These are phyloP conservation scores for Magnusiomyces paraingens DNA, from an alignment of 1,139 yeast species.

Conservation along the genomic window DNA sequence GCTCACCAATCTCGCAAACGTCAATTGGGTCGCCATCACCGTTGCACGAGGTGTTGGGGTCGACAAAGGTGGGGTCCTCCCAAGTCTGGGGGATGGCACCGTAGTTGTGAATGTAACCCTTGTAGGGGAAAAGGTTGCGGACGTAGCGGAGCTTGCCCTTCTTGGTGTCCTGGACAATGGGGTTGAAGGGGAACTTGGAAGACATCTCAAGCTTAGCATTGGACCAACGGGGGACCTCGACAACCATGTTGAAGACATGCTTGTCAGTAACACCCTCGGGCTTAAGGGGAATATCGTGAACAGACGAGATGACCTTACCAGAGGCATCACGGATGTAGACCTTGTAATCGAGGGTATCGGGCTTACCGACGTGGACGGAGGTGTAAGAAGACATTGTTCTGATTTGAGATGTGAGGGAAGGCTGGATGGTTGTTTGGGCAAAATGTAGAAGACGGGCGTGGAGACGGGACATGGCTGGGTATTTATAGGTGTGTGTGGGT, in stretches of 20 bases:
- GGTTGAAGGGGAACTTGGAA: slow-evolving; percentile 46
- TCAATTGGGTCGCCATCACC: slow-evolving; percentile 93
- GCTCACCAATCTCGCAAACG: slow-evolving; percentile 81
- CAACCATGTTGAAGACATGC: slow-evolving; percentile 74
- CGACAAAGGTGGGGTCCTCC: slow-evolving; percentile 74
- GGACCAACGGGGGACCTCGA: slow-evolving; percentile 88
- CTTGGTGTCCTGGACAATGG: slow-evolving; percentile 80
- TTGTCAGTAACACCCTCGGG: slow-evolving; percentile 51
- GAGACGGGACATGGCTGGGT: too few species aligned
- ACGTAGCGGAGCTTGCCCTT: slow-evolving; percentile 80
- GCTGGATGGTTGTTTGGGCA: too few species aligned
- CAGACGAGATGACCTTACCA: slow-evolving; percentile 72
- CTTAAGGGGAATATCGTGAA: slow-evolving; percentile 84
- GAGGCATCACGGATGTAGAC: slow-evolving; percentile 51
- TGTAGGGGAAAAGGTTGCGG: slow-evolving; percentile 81
- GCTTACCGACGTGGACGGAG: slow-evolving; percentile 69
- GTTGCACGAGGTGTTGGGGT: slow-evolving; percentile 51
- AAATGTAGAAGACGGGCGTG: too few species aligned
- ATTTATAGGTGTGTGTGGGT: too few species aligned
- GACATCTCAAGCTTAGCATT: slow-evolving; percentile 61
- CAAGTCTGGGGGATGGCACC: slow-evolving; percentile 95
- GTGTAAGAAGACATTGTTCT: slow-evolving; percentile 4
- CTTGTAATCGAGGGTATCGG: slow-evolving; percentile 74
- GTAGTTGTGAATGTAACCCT: slow-evolving; percentile 87
- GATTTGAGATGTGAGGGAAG: too few species aligned